A percentile compares a stretch with the other conserved stretches of the same genome.
Conservation (phyloP, 2,329 filamentous ascomycete genomes). For the Ceratocystis colombiana region DNA sequence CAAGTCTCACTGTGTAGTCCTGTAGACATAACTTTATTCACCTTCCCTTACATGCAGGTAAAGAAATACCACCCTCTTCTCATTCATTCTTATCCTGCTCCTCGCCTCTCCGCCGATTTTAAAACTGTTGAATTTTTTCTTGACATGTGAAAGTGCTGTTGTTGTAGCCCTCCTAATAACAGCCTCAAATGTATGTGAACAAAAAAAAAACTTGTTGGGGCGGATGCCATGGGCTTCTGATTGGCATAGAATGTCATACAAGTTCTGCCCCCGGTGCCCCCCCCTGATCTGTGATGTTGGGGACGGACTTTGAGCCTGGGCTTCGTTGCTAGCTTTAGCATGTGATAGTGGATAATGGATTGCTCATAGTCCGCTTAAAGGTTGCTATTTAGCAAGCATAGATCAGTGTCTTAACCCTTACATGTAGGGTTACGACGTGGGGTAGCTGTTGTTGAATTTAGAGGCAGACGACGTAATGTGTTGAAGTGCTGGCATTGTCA, state of each 20-base stretch:
- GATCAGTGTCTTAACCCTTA: background rate
- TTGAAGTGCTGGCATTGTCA: background rate
- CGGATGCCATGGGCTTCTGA: background rate
- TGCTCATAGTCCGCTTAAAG: background rate
- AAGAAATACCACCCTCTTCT: no score
- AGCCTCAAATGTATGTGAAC: background rate
- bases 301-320: background rate
- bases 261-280: background rate
- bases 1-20: no score
- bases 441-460: no score
- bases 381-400: background rate
- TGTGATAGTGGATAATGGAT: conserved; percentile 1
- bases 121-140: conserved; percentile 4
- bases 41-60: no score
- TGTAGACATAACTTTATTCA: no score
- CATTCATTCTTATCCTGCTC: background rate
- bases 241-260: background rate
- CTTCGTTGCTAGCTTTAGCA: background rate
- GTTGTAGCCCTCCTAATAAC: background rate
- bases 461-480: no score
- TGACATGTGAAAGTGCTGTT: conserved; percentile 16
- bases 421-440: no score
- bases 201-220: conserved; percentile 13
- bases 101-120: background rate
- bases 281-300: conserved; percentile 13